Evolutionary conservation across 106 monocot species (phyloP).

Genomic region (Dendrobium huoshanense): DNA sequence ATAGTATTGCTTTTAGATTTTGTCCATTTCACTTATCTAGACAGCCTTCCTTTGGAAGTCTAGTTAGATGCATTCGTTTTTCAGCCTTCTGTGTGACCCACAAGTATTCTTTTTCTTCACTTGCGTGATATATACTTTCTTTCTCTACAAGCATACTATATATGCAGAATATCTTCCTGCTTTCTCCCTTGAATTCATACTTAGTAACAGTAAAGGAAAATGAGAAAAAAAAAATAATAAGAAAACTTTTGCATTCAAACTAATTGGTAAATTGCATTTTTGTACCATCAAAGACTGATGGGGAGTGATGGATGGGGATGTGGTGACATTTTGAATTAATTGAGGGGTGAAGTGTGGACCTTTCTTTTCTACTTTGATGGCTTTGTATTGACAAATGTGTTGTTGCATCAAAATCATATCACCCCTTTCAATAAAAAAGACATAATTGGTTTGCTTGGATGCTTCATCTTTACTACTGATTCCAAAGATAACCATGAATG

Average conservation of each 20-base stretch:
- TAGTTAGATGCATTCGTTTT: not conserved
- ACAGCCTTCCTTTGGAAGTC: not conserved
- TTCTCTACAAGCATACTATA: not conserved
- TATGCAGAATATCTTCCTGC: no score
- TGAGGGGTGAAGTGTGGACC: not conserved
- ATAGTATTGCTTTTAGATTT: not conserved
- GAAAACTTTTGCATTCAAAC: no score
- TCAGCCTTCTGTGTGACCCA: not conserved
- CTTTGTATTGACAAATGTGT: not conserved
- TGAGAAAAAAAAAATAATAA: no score
- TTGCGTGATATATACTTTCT: not conserved
- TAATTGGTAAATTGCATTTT: not conserved
- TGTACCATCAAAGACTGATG: not conserved
- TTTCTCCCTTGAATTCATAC: no score
- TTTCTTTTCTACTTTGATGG: not conserved
- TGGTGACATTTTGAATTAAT: not conserved
- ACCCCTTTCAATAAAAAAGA: not conserved
- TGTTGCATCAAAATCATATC: not conserved
- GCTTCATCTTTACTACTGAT: not conserved
- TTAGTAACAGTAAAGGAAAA: no score
- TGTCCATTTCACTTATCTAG: not conserved
- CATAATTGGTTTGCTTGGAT: not conserved
- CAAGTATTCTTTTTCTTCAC: not conserved
- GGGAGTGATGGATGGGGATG: not conserved
- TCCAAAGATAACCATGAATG: constrained; percentile 9